These are phyloP conservation scores for Kodamaea plutei DNA, from an alignment of 1,139 yeast genomes.

Conservation along the genomic window DNA sequence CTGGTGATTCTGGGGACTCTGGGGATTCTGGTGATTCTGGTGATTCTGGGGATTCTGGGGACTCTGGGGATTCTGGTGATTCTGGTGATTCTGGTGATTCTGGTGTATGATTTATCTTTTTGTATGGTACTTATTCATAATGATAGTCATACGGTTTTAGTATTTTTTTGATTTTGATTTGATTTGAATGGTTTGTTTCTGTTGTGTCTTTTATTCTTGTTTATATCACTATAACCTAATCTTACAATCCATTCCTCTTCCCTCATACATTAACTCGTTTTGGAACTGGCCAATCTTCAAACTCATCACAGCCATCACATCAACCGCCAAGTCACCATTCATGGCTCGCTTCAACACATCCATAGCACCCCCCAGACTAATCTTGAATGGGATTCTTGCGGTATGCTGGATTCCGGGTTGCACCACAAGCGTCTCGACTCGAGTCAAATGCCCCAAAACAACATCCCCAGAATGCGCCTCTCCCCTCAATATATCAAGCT, in stretches of 20 bases:
- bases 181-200: too few relatives aligned
- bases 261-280: slow-evolving; percentile 40
- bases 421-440: slow-evolving; percentile 31
- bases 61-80: too few relatives aligned
- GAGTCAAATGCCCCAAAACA: slow-evolving; percentile 41
- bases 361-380: slow-evolving; percentile 44
- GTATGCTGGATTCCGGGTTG: slow-evolving; percentile 51
- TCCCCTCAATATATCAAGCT: slow-evolving; percentile 39
- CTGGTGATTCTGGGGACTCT: too few relatives aligned
- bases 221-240: too few relatives aligned
- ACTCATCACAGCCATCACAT: slow-evolving; percentile 39
- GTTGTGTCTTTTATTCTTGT: too few relatives aligned
- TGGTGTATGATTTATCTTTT: too few relatives aligned
- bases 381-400: slow-evolving; percentile 45
- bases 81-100: too few relatives aligned
- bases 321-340: slow-evolving; percentile 47
- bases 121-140: too few relatives aligned
- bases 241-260: slow-evolving; percentile 20
- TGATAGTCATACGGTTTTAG: too few relatives aligned
- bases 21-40: too few relatives aligned
- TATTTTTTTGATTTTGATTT: too few relatives aligned
- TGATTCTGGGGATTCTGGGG: too few relatives aligned
- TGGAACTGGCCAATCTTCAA: slow-evolving; percentile 34
- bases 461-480: slow-evolving; percentile 45
- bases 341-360: slow-evolving; percentile 46